These are phyloP conservation scores for Mycosphaerella sp. DNA, from an alignment of 2,329 filamentous ascomycete genomes.

Conservation along the genomic window DNA sequence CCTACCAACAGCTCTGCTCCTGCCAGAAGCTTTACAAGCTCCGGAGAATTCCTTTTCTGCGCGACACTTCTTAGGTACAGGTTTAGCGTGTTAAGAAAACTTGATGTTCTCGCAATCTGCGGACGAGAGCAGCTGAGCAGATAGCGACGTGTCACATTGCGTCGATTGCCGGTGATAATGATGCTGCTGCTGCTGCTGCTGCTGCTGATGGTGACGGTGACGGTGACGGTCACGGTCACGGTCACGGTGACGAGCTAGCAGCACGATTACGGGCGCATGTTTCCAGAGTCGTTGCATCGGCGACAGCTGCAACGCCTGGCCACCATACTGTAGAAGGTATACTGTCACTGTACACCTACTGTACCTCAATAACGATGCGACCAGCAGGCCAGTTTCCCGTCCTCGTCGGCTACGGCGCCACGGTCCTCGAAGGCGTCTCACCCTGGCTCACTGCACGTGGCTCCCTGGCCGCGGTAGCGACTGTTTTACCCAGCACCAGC, in stretches of 20 bases:
- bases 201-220: too few relatives aligned
- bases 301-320: not conserved
- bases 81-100: conserved; percentile 8
- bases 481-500: too few relatives aligned
- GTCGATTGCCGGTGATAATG: not conserved
- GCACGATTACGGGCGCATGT: too few relatives aligned
- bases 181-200: not conserved
- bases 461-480: conserved; percentile 1
- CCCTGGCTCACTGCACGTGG: conserved; percentile 6
- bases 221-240: too few relatives aligned
- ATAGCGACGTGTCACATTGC: not conserved
- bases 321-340: not conserved
- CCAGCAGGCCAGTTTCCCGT: not conserved
- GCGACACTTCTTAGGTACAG: conserved; percentile 13
- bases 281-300: too few relatives aligned
- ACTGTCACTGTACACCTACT: too few relatives aligned
- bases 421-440: not conserved
- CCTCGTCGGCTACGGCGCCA: not conserved
- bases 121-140: not conserved
- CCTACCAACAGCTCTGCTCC: conserved; percentile 1
- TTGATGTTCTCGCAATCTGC: conserved; percentile 3
- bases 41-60: conserved; percentile 16
- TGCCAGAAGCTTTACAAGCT: conserved; percentile 7
- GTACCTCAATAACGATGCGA: too few relatives aligned
- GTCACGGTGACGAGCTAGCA: too few relatives aligned